Evolutionary conservation across 2,329 filamentous ascomycete genomes (phyloP).

Genomic region (Sphaceloma murrayae): DNA sequence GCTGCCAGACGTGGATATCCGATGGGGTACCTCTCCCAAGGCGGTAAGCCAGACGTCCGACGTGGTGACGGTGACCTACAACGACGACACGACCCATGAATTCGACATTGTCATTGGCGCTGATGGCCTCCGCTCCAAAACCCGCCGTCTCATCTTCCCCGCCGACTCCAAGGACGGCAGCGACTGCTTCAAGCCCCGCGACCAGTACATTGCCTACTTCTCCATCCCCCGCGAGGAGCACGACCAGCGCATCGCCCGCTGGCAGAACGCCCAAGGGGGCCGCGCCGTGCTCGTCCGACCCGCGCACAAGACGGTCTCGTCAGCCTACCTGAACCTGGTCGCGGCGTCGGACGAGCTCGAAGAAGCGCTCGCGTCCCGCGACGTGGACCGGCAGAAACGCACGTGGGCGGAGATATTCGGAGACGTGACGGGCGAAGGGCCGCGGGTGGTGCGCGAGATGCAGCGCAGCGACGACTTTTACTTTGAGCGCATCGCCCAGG

Average conservation of each 20-base stretch:
- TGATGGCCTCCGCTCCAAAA: slow-evolving; percentile 24
- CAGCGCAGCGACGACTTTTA: slow-evolving; percentile 36
- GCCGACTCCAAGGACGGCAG: slow-evolving; percentile 13
- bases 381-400: slow-evolving; percentile 16
- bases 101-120: slow-evolving; percentile 25
- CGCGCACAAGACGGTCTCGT: slow-evolving; percentile 17
- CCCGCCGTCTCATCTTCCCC: slow-evolving; percentile 23
- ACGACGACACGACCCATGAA: slow-evolving; percentile 19
- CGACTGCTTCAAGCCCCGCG: slow-evolving; percentile 18
- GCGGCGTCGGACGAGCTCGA: slow-evolving; percentile 15
- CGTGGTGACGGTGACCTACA: slow-evolving; percentile 15
- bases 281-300: slow-evolving; percentile 22
- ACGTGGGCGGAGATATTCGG: slow-evolving; percentile 16
- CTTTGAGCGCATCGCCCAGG: slow-evolving; percentile 34
- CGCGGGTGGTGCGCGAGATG: slow-evolving; percentile 32
- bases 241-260: slow-evolving; percentile 19
- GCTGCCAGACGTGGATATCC: slow-evolving; percentile 21
- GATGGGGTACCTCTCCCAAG: slow-evolving; percentile 21
- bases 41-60: slow-evolving; percentile 15
- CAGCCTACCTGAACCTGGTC: slow-evolving; percentile 19
- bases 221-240: slow-evolving; percentile 21
- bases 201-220: slow-evolving; percentile 24
- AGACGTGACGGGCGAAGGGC: slow-evolving; percentile 18
- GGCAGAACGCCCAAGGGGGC: slow-evolving; percentile 19
- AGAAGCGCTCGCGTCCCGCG: slow-evolving; percentile 10